phyloP scores from a whole-genome alignment of 2,329 filamentous ascomycete species.

The Aspergillus sp. region DNA sequence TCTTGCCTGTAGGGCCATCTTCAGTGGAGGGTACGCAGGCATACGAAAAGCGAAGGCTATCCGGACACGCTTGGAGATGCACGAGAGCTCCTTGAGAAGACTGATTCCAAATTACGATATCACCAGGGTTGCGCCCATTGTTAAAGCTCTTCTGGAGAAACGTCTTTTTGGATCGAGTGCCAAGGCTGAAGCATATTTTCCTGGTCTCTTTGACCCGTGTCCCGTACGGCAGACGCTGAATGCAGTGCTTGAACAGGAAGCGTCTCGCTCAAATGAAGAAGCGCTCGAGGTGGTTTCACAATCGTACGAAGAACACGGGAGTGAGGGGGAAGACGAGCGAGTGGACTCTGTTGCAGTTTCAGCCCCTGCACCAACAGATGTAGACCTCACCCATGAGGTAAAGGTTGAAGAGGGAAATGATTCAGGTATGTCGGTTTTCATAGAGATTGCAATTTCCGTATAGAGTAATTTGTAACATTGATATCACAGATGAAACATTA shows the following conservation, averaged over 20 bases:
- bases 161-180: not conserved
- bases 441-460: too few relatives aligned
- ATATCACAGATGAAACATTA: not conserved
- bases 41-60: not conserved
- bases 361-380: not conserved
- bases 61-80: not conserved
- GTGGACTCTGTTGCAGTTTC: too few relatives aligned
- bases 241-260: not conserved
- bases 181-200: not conserved
- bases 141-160: not conserved
- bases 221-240: not conserved
- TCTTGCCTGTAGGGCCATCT: constrained; percentile 6
- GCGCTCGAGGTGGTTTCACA: not conserved
- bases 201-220: not conserved
- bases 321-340: not conserved
- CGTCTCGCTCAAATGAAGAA: not conserved
- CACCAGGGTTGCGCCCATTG: not conserved
- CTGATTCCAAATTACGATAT: not conserved
- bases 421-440: not conserved
- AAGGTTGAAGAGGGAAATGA: not conserved
- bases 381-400: not conserved
- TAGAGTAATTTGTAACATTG: too few relatives aligned
- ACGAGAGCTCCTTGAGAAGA: not conserved
- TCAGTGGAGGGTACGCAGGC: not conserved
- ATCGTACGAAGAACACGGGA: not conserved